phyloP scores from a whole-genome alignment of 805 yeast species.

The Lachancea lanzarotensis region DNA sequence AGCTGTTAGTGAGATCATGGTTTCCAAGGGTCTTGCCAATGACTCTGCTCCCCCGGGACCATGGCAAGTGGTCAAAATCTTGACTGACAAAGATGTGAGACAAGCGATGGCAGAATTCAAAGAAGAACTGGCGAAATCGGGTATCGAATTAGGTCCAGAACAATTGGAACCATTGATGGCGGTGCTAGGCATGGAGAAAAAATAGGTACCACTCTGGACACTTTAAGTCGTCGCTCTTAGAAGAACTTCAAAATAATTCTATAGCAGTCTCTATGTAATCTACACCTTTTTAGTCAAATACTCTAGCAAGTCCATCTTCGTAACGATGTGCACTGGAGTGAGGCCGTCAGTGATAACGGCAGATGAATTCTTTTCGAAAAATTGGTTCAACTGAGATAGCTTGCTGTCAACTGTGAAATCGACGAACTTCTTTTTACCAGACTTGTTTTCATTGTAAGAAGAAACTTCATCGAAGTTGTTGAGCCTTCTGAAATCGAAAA shows the following conservation, averaged over 20 bases:
- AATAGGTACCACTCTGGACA: too few relatives aligned
- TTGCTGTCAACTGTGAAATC: slow-evolving; percentile 61
- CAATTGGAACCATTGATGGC: slow-evolving; percentile 26
- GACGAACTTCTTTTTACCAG: slow-evolving; percentile 59
- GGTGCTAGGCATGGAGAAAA: slow-evolving; percentile 23
- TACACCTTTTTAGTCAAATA: slow-evolving; percentile 26
- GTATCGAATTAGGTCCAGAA: slow-evolving; percentile 24
- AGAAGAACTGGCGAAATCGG: slow-evolving; percentile 23
- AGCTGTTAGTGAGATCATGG: slow-evolving; percentile 18
- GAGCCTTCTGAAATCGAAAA: slow-evolving; percentile 69
- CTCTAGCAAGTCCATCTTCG: slow-evolving; percentile 76
- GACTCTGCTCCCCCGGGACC: slow-evolving; percentile 16
- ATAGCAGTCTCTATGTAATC: neutral
- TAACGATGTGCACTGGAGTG: slow-evolving; percentile 76
- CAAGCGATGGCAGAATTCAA: slow-evolving; percentile 23
- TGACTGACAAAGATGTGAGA: slow-evolving; percentile 24
- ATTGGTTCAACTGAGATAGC: slow-evolving; percentile 60
- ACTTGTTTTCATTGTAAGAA: slow-evolving; percentile 54
- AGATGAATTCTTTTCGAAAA: slow-evolving; percentile 78
- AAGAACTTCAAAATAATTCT: too few relatives aligned
- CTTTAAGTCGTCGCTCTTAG: too few relatives aligned
- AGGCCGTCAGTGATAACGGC: slow-evolving; percentile 75
- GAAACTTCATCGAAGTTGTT: slow-evolving; percentile 53
- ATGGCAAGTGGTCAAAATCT: slow-evolving; percentile 25
- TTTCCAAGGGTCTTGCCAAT: slow-evolving; percentile 17